These are phyloP conservation scores for Kazachstania africana DNA, from an alignment of 805 yeast genomes.

Conservation along the genomic window DNA sequence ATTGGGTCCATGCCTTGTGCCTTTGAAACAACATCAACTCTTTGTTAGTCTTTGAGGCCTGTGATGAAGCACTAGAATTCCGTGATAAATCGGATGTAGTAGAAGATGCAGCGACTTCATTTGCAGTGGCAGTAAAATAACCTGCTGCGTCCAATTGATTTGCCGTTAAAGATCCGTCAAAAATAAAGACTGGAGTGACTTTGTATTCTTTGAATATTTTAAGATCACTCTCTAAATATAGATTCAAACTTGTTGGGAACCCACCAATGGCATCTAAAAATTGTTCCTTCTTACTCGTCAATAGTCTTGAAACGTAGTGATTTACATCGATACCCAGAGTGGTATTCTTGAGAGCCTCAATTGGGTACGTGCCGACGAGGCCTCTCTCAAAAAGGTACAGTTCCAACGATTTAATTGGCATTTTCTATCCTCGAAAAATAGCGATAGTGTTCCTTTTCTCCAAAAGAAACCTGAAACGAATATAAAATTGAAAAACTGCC, in stretches of 20 bases:
- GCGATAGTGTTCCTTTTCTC: background rate
- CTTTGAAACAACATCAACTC: conserved; percentile 33
- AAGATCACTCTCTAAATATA: conserved; percentile 50
- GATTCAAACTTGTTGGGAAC: conserved; percentile 50
- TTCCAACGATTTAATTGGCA: conserved; percentile 49
- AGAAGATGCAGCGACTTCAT: conserved; percentile 12
- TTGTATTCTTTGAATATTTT: conserved; percentile 45
- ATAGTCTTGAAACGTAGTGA: conserved; percentile 56
- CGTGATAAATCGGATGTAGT: background rate
- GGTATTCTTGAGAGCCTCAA: conserved; percentile 53
- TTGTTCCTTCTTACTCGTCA: conserved; percentile 54
- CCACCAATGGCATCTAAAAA: conserved; percentile 73
- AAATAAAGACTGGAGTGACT: conserved; percentile 71
- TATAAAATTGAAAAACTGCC: background rate
- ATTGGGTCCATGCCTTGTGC: conserved; percentile 35
- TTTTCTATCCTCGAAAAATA: conserved; percentile 3
- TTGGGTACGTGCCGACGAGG: conserved; percentile 45
- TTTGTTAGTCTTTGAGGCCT: conserved; percentile 11
- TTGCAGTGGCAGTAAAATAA: conserved; percentile 14
- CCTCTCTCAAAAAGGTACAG: conserved; percentile 57
- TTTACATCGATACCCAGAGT: conserved; percentile 76
- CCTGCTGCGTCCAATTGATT: conserved; percentile 25
- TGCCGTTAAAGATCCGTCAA: conserved; percentile 48
- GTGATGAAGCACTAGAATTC: background rate
- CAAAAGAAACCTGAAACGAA: background rate